Base-by-base conservation (phyloP, 257 asterid genomes). In the Oldenlandia corymbosa region DNA sequence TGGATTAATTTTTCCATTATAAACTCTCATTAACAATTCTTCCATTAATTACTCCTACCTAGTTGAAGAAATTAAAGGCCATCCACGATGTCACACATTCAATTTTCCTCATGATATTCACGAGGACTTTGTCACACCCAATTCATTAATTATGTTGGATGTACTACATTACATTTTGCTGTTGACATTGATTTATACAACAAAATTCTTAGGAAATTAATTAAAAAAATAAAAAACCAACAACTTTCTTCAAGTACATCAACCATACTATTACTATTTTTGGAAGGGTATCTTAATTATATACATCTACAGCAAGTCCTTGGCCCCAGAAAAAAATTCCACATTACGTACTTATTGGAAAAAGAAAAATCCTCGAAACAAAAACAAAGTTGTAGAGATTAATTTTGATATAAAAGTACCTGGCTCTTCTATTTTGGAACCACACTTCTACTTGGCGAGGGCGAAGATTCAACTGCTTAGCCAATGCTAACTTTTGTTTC, bases 401-500 rank as follows among this genome's bases (percentile, higher is more conserved):
- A 14, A 7, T 14, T 11, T 57, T 0, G 20, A 10, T 10, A 39
- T 39, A 9, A 2, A 12, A 1, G 26, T 78, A 90, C 97, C 97
- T 90, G 5, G 97, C 96, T 81, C 97, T 78, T 78, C 97, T 67
- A 75, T 91, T 91, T 51, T 91, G 97, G 83, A 85, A 91, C 97
- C 97, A 91, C 2, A 91, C 97, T 81, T 91, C 97, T 10, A 91
- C 95, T 77, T 91, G 96, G 30, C 96, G 85, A 28, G 97, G 96
- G 12, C 95, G 95, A 42, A 91, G 97, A 77, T 76, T 84, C 77
- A 91, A 65, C 65, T 91, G 88, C 60, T 90, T 90, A 24, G 97
- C 95, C 31, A 88, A 78, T 17, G 81, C 94, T 6, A 79, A 74
- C 79, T 91, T 88, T 71, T 85, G 96, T 67, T 88, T 91, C 97